Evolutionary conservation across 139 green algal genomes (phyloP).

Genomic region (Micractinium sp.): DNA sequence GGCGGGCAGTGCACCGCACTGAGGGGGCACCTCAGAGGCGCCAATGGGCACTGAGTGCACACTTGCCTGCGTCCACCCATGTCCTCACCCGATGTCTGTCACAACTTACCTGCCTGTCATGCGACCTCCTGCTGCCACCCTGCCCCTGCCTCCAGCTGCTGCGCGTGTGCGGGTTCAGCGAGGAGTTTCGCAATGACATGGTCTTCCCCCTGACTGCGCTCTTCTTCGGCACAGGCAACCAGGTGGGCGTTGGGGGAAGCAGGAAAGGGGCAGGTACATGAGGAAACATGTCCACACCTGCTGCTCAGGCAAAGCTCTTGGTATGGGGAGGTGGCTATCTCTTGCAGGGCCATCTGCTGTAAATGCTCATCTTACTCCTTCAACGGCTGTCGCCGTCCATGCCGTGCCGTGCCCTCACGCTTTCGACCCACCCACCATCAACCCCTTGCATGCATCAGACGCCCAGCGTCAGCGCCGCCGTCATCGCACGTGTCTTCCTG

Average conservation of each 20-base stretch:
- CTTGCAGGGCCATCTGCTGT: too few relatives aligned
- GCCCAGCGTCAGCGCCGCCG: slow-evolving; percentile 59
- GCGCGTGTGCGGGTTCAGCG: slow-evolving; percentile 55
- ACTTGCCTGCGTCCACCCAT: not conserved
- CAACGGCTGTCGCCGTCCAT: not conserved
- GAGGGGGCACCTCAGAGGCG: too few relatives aligned
- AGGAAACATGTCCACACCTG: not conserved
- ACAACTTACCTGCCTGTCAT: too few relatives aligned
- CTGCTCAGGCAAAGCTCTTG: not conserved
- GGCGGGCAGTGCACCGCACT: not conserved
- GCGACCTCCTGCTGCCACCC: not conserved
- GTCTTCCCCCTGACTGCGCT: slow-evolving; percentile 76
- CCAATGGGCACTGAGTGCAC: too few relatives aligned
- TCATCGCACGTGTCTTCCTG: slow-evolving; percentile 76
- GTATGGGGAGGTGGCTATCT: not conserved
- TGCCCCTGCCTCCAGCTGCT: slow-evolving; percentile 44
- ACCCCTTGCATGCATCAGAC: slow-evolving; percentile 48
- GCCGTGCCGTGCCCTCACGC: not conserved
- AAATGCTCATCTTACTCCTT: too few relatives aligned
- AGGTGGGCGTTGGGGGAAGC: not conserved
- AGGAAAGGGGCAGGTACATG: not conserved
- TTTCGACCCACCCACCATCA: not conserved
- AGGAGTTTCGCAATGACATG: slow-evolving; percentile 71
- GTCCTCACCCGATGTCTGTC: not conserved
- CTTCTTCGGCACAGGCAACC: slow-evolving; percentile 83